These are phyloP conservation scores for Helminthosporium solani DNA, from an alignment of 2,329 filamentous ascomycete genomes.

Conservation along the genomic window DNA sequence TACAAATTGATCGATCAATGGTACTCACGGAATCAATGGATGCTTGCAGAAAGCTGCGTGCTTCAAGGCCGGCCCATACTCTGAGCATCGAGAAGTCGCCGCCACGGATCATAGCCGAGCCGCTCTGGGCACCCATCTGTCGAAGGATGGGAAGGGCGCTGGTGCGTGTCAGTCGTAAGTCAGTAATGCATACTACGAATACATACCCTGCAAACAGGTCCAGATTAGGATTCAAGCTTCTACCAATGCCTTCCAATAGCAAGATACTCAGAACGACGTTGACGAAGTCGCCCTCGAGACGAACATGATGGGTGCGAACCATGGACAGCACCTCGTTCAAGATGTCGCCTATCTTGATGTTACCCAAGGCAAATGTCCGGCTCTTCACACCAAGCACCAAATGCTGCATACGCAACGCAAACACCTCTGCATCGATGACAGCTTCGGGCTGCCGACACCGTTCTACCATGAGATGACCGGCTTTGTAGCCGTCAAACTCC, in stretches of 20 bases:
- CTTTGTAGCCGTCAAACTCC: constrained; percentile 95
- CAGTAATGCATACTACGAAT: not conserved
- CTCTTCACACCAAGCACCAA: constrained; percentile 89
- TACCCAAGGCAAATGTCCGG: constrained; percentile 85
- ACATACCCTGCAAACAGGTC: constrained; percentile 76
- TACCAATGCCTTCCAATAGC: constrained; percentile 88
- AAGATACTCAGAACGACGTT: constrained; percentile 97
- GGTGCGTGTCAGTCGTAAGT: constrained; percentile 14
- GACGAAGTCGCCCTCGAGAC: constrained; percentile 95
- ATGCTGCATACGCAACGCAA: constrained; percentile 95
- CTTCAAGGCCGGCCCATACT: constrained; percentile 89
- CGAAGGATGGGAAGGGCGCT: constrained; percentile 88
- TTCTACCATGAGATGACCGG: constrained; percentile 93
- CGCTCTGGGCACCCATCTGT: constrained; percentile 78
- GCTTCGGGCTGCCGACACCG: constrained; percentile 89
- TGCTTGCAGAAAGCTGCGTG: constrained; percentile 82
- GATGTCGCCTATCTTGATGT: constrained; percentile 94
- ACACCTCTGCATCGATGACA: constrained; percentile 85
- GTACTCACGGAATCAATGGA: constrained; percentile 79
- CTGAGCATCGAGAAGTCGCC: constrained; percentile 69
- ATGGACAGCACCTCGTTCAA: constrained; percentile 86
- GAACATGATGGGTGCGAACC: constrained; percentile 89
- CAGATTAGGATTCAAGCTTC: constrained; percentile 79
- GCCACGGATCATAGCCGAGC: constrained; percentile 54
- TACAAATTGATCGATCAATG: not conserved